Evolutionary conservation across 2,329 filamentous ascomycete genomes (phyloP).

Genomic region (Aciculosporium take): DNA sequence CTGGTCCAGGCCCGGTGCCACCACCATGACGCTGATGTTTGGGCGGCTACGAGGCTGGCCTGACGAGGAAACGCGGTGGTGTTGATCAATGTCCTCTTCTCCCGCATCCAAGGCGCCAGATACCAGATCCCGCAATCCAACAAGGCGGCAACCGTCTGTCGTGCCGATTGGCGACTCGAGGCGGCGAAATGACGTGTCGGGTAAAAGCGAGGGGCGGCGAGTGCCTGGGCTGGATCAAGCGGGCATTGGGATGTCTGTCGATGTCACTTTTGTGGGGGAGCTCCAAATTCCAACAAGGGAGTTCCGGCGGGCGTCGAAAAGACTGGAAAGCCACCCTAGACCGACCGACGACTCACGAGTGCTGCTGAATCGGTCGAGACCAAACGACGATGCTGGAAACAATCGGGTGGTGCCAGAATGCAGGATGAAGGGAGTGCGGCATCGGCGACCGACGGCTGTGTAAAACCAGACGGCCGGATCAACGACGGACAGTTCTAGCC

Average conservation of each 20-base stretch:
- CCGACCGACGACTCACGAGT: too few relatives aligned
- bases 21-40: conserved; percentile 3
- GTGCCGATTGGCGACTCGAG: not conserved
- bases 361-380: too few relatives aligned
- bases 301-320: too few relatives aligned
- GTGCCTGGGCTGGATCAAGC: not conserved
- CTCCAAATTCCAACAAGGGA: too few relatives aligned
- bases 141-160: not conserved
- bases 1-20: conserved; percentile 3
- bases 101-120: not conserved
- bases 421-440: too few relatives aligned
- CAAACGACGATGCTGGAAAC: too few relatives aligned
- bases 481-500: too few relatives aligned
- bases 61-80: not conserved
- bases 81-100: not conserved
- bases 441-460: too few relatives aligned
- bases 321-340: too few relatives aligned
- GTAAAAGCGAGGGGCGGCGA: too few relatives aligned
- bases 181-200: not conserved
- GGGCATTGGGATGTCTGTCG: not conserved
- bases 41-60: not conserved
- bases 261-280: not conserved
- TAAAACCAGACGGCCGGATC: too few relatives aligned
- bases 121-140: not conserved
- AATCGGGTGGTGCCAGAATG: too few relatives aligned